Percentiles rank a stretch among this genome's conserved stretches.
Evolutionary conservation across 129 eudicot species (phyloP).

Genomic region (Silybum marianum): DNA sequence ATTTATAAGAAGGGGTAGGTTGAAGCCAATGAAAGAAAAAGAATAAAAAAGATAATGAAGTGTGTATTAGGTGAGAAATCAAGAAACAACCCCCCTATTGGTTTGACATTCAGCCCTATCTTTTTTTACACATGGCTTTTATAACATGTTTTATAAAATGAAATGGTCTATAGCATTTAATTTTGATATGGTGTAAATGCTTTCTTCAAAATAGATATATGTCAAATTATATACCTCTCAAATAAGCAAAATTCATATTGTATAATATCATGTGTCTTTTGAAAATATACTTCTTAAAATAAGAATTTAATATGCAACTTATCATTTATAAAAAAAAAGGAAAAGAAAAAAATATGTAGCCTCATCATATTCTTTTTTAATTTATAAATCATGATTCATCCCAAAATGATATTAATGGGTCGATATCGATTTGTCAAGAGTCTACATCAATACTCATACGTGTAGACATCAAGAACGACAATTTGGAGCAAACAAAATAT

Average conservation of each 20-base stretch:
- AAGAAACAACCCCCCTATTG: slow-evolving; percentile 10
- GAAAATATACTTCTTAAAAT: too few relatives aligned
- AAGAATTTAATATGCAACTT: too few relatives aligned
- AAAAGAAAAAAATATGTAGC: too few relatives aligned
- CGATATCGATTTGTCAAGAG: background rate
- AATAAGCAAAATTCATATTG: background rate
- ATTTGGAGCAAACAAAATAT: background rate
- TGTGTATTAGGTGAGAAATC: slow-evolving; percentile 31
- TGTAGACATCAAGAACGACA: background rate
- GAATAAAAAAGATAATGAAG: background rate
- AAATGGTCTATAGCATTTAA: background rate
- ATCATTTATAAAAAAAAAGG: too few relatives aligned
- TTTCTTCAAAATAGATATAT: background rate
- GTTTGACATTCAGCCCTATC: slow-evolving; percentile 17
- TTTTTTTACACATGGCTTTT: background rate
- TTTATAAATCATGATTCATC: background rate
- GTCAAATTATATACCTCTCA: background rate
- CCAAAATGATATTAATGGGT: background rate
- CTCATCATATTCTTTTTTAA: too few relatives aligned
- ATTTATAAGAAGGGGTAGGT: slow-evolving; percentile 14
- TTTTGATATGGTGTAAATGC: background rate
- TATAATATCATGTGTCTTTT: too few relatives aligned
- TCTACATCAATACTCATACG: background rate
- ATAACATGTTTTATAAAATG: background rate
- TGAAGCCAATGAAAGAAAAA: slow-evolving; percentile 21